Evolutionary conservation across 176 grass and related monocot species (phyloP).

Genomic region (Oryza officinalis): DNA sequence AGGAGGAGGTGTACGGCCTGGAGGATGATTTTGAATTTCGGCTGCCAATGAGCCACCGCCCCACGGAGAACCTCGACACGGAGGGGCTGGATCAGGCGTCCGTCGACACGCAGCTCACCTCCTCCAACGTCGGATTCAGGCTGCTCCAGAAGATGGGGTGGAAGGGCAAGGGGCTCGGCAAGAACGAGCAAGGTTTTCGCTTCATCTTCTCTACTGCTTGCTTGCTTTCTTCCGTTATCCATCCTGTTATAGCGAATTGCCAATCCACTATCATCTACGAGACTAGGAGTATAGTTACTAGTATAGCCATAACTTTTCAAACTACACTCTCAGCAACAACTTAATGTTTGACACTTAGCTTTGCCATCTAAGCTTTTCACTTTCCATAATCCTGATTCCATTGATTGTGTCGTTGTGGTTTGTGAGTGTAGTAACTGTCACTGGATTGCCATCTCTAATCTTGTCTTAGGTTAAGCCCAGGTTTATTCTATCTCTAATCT

Average conservation of each 20-base stretch:
- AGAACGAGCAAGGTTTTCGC: conserved; percentile 77
- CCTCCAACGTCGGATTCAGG: conserved; percentile 83
- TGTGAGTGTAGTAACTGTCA: not conserved
- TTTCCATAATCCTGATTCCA: not conserved
- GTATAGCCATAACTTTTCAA: not conserved
- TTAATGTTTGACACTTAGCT: not conserved
- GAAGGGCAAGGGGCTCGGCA: conserved; percentile 98
- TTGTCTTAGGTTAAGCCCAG: not conserved
- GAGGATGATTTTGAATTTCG: conserved; percentile 57
- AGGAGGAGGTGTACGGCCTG: not conserved
- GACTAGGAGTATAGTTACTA: too few species aligned
- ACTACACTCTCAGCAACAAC: not conserved
- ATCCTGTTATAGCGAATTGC: too few species aligned
- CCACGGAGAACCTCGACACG: conserved; percentile 85
- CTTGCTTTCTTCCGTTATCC: not conserved
- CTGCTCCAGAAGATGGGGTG: conserved; percentile 96
- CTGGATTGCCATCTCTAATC: not conserved
- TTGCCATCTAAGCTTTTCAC: not conserved
- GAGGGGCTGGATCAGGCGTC: conserved; percentile 91
- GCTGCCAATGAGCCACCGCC: conserved; percentile 75
- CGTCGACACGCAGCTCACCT: conserved; percentile 70
- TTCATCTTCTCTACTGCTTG: not conserved
- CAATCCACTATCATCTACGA: too few species aligned
- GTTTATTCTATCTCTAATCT: too few species aligned
- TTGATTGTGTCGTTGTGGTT: not conserved